Evolutionary conservation across 495 filamentous ascomycete genomes (phyloP), one percentile per base, ranked within the genome.

Genomic region (Rhizodiscina lignyota): DNA sequence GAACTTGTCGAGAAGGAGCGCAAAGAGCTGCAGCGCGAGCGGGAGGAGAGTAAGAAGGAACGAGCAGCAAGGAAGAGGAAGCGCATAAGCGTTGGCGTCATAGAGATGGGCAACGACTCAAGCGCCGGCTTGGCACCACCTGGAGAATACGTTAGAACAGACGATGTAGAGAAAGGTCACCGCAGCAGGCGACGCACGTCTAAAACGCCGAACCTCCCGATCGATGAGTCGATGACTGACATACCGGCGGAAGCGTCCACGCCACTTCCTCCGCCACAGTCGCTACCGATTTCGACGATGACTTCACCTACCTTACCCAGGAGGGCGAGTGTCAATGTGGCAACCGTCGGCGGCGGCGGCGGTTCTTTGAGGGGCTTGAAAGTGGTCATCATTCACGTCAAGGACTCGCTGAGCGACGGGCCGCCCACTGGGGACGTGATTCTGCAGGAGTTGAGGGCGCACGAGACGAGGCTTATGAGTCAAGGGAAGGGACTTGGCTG

Each of bases 381-480:
- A 32, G 49, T 61, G 1, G 43, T 61, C 3, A 38, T 61, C 31
- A 61, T 61, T 12, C 57, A 61, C 34, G 49, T 61, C 26, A 61
- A 61, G 37, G 57, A 61, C 42, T 58, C 54, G 36, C 30, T 59
- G 21, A 45, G 34, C 18, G 57, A 61, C 40, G 79, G 72, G 12
- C 68, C 70, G 10, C 49, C 61, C 29, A 67, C 76, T 0, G 61
- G 64, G 0, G 70, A 79, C 17, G 66, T 44, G 2, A 89, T 96
- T 8, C 44, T 87, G n/a, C 39, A 51, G 36, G 66, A 92, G 44
- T 54, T 94, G 32, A 40, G 53, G 35, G 62, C 63, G 28, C 67
- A 77, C 42, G 80, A 81, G 37, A 49, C 56, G 32, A 58, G 62
- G 34, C 64, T 66, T 28, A 35, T 23, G 27, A 42, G 44, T 17